A percentile compares a stretch with the other conserved stretches of the same genome.
Conservation (phyloP, 139 green algal species). For the Haematococcus sp. region DNA sequence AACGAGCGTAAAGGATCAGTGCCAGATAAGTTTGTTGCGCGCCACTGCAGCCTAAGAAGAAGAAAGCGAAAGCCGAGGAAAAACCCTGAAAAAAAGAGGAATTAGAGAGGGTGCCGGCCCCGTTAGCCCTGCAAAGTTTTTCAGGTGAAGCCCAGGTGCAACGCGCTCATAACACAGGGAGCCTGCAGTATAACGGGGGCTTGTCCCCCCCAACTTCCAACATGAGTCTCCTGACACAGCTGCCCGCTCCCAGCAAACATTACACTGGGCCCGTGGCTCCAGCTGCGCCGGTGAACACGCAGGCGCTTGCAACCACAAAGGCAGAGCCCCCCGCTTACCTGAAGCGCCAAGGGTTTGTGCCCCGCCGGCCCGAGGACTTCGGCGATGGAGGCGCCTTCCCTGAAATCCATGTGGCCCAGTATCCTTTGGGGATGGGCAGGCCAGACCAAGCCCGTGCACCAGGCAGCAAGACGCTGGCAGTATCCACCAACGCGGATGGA, state of each 20-base stretch:
- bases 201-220: neutral
- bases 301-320: neutral
- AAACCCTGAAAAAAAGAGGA: too few species aligned
- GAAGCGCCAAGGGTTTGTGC: slow-evolving; percentile 68
- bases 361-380: slow-evolving; percentile 78
- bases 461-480: slow-evolving; percentile 69
- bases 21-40: too few species aligned
- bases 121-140: too few species aligned
- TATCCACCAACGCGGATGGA: slow-evolving; percentile 77
- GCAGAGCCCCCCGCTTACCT: slow-evolving; percentile 73
- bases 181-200: neutral
- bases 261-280: slow-evolving; percentile 4
- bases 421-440: slow-evolving; percentile 87
- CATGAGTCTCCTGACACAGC: slow-evolving; percentile 17
- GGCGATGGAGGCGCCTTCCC: slow-evolving; percentile 89
- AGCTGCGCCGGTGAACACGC: neutral
- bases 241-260: slow-evolving; percentile 22
- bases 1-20: too few species aligned
- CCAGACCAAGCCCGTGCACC: slow-evolving; percentile 16
- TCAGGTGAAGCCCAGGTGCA: too few species aligned
- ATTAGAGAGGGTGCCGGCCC: too few species aligned
- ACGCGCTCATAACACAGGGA: too few species aligned
- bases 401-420: slow-evolving; percentile 90
- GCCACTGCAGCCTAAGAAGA: too few species aligned
- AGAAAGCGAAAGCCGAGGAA: too few species aligned